Evolutionary conservation across 2,329 filamentous ascomycete genomes (phyloP).

Genomic region (Aureobasidium sp.): DNA sequence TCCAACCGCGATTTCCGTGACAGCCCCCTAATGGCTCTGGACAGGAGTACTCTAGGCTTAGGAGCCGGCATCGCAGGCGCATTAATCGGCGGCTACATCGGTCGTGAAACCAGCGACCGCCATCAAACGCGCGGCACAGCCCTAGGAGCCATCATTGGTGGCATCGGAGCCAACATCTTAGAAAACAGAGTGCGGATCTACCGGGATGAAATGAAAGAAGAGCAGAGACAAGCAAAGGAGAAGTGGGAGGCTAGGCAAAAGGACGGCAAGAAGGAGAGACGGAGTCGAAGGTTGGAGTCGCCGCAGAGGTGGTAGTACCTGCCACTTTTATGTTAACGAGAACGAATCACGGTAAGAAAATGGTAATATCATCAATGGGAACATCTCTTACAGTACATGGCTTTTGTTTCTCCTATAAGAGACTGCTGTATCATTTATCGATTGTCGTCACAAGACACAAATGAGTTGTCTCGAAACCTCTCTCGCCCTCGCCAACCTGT

Average conservation of each 20-base stretch:
- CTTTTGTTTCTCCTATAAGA: neutral
- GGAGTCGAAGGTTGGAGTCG: neutral
- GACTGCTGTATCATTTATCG: neutral
- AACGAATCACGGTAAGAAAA: neutral
- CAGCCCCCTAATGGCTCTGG: neutral
- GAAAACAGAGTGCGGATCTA: slow-evolving; percentile 10
- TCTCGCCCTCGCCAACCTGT: neutral
- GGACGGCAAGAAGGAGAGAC: neutral
- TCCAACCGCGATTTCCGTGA: neutral
- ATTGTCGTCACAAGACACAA: too few species aligned
- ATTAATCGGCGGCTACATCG: slow-evolving; percentile 4
- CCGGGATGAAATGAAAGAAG: slow-evolving; percentile 3
- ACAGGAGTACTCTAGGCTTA: neutral
- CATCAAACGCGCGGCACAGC: slow-evolving; percentile 3
- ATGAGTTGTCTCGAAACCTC: too few species aligned
- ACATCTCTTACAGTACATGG: neutral
- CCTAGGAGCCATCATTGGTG: slow-evolving; percentile 4
- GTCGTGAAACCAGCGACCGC: slow-evolving; percentile 7
- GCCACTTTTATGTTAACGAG: neutral
- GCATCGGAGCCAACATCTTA: slow-evolving; percentile 9
- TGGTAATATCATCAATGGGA: neutral
- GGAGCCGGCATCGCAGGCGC: slow-evolving; percentile 10
- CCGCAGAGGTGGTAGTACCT: neutral
- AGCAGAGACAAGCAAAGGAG: neutral
- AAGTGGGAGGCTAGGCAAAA: slow-evolving; percentile 2